phyloP scores from a whole-genome alignment of 106 monocot genomes.

The Dendrobium nobile region DNA sequence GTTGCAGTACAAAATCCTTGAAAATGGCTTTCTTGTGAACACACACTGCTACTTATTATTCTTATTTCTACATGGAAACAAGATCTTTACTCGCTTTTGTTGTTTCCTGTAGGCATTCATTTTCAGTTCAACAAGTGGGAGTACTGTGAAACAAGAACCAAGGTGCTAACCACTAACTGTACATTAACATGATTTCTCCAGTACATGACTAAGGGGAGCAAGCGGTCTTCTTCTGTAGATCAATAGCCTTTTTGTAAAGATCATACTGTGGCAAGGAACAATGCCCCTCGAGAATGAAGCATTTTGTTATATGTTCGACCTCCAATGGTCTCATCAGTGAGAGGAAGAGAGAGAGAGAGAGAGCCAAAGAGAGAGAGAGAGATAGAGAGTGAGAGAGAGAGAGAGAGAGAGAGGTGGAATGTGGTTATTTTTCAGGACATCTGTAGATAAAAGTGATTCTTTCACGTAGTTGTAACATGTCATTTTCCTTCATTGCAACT shows the following conservation, averaged over 20 bases:
- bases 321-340: neutral
- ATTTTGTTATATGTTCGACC: neutral
- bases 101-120: slow-evolving; percentile 3
- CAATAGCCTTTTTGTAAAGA: neutral
- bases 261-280: no score
- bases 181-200: neutral
- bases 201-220: neutral
- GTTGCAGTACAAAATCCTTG: no score
- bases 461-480: neutral
- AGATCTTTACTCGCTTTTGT: neutral
- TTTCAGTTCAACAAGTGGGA: neutral
- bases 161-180: neutral
- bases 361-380: neutral
- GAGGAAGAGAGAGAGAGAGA: no score
- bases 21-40: neutral
- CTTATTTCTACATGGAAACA: neutral
- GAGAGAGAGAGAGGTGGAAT: neutral
- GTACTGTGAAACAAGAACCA: slow-evolving; percentile 1
- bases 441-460: neutral
- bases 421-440: neutral
- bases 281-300: neutral
- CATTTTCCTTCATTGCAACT: neutral
- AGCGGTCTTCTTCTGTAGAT: neutral
- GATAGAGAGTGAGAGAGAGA: neutral
- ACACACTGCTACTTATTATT: no score